Evolutionary conservation across 345 rosid genomes (phyloP), one percentile per base, ranked within the genome.

Genomic region (Boechera divaricarpa): DNA sequence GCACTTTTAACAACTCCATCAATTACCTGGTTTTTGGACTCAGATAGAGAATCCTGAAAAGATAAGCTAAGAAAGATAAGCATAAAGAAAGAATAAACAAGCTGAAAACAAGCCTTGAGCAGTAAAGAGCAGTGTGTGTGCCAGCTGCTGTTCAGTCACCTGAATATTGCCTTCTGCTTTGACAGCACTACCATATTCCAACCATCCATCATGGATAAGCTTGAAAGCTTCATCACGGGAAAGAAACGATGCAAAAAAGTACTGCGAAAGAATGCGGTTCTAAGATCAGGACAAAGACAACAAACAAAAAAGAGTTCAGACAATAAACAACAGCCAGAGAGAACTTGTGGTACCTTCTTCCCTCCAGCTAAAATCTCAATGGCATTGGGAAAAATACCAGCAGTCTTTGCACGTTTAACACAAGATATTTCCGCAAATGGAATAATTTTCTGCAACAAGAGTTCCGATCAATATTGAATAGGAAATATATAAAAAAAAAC

Each of bases 371-470:
- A 73, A 78, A 94, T 85, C 83, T 94, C 99, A 7, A 94, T 92
- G 33, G 99, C 99, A 79, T 89, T 94, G 51, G 97, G 97, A 73
- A 94, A 94, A 71, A 94, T 88, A 63, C 98, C 98, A 13, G 98
- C 98, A 26, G 97, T 90, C 90, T 94, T 94, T 63, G 98, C 99
- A 85, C 90, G 86, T 69, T 86, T 87, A 47, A 94, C 97, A 67
- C 86, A 85, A 44, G 97, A 82, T 52, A 94, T 73, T 36, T 94
- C 96, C 2, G 73, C 68, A 59, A 92, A 89, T 24, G 91, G 82
- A 67, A 94, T 89, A 41, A 86, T 63, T 90, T 92, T 94, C 98
- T 94, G 88, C 44, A 82, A 18, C 74, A 76, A 4, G 68, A 75
- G 57, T 11, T 51, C 61, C 59, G 28, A 65, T 56, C 62, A 75